phyloP scores from a whole-genome alignment of 345 rosid genomes.

The Balakata baccata region DNA sequence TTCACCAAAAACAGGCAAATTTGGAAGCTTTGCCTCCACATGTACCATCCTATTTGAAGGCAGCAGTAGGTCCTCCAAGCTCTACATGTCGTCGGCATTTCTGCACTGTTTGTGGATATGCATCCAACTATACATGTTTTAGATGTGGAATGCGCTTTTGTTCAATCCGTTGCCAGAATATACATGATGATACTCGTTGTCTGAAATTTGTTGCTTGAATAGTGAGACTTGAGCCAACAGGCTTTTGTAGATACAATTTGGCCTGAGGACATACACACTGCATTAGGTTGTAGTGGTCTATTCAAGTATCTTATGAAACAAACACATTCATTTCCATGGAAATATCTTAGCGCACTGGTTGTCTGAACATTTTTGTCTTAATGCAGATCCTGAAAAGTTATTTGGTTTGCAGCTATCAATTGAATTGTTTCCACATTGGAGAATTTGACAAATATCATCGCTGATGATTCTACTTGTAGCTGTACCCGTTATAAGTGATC shows the following conservation, averaged over 20 bases:
- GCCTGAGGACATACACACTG: background rate
- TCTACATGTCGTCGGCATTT: slow-evolving; percentile 75
- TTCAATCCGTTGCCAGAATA: slow-evolving; percentile 65
- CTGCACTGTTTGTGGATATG: slow-evolving; percentile 78
- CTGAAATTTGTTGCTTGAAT: slow-evolving; percentile 70
- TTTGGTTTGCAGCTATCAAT: background rate
- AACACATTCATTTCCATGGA: background rate
- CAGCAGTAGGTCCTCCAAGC: slow-evolving; percentile 79
- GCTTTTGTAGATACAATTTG: background rate
- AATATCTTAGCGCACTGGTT: background rate
- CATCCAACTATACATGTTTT: slow-evolving; percentile 65
- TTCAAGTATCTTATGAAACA: background rate
- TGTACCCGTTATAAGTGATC: background rate
- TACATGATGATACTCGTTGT: slow-evolving; percentile 88
- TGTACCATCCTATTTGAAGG: slow-evolving; percentile 75
- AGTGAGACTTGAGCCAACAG: slow-evolving; percentile 1
- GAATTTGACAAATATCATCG: background rate
- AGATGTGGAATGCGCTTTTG: slow-evolving; percentile 90
- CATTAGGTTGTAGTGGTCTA: background rate
- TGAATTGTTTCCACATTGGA: background rate
- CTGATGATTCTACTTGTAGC: slow-evolving; percentile 4
- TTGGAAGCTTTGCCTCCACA: slow-evolving; percentile 76
- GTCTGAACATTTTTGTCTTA: background rate
- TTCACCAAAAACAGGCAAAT: slow-evolving; percentile 53
- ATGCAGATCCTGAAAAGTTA: background rate